Evolutionary conservation across 1,284 basidiomycete species (phyloP), one percentile per base, ranked within the genome.

Genomic region (Microbotryum lychnidis-dioicae): DNA sequence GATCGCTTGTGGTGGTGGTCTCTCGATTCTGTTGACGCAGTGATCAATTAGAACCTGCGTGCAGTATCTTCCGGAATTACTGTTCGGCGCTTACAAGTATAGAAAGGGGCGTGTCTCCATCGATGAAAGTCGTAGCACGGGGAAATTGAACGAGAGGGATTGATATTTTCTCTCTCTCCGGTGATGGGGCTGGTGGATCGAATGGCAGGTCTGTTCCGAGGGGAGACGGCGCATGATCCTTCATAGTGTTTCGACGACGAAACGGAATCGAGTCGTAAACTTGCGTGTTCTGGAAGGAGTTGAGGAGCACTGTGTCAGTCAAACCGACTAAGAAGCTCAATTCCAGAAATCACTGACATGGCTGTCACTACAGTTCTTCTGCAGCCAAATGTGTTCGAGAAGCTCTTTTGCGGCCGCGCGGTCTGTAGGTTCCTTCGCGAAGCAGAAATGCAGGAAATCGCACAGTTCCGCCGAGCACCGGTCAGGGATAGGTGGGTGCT

Each of bases 241-340:
- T 91, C 63, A 84, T 81, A 73, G 89, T 93, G 73, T 94, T 87
- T 4, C 92, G 85, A 21, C 89, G 85, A 25, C 94, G 79, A 80
- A 94, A 96, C 5, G 92, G 92, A 45, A 97, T 88, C 69, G 89
- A 92, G 72, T 97, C 93, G 74, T 96, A 89, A 45, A 87, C 87
- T 23, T 88, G 86, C 25, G 91, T 76, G 64, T 87, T 85, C 87
- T 89, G 68, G 9, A 66, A 61, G 64, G 37, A 91, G 91, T 50
- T 93, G 88, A 70, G 88, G 91, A 71, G 94, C 91, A 73, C 93
- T 87, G 44, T 86, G 87, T 29, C 87, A 85, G 27, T 91, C 76
- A 65, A 86, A 85, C 86, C 66, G 8, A 70, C 60, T 63, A 50
- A 54, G 31, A 23, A 42, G 12, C 16, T 42, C 45, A 29, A 20